phyloP scores from a whole-genome alignment of 108 stramenopile species.

The Cyclotella distinguenda region DNA sequence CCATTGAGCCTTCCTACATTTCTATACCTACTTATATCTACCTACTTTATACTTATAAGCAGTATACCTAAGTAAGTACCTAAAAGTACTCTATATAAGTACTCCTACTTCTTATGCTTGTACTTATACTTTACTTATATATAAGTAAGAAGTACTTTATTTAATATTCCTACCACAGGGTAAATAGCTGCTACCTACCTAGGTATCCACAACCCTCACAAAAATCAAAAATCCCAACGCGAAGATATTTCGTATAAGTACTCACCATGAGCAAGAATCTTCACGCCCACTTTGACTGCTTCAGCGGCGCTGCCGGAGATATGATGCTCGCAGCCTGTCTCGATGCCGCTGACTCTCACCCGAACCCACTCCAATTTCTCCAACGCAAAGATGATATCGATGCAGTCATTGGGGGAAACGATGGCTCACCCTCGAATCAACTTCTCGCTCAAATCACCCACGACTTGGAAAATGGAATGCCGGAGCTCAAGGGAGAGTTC shows the following conservation, averaged over 20 bases:
- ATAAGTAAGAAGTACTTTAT: too few relatives aligned
- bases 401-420: neutral
- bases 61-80: too few relatives aligned
- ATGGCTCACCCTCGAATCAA: slow-evolving; percentile 11
- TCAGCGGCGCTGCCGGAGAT: slow-evolving; percentile 85
- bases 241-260: neutral
- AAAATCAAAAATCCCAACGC: neutral
- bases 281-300: slow-evolving; percentile 84
- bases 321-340: slow-evolving; percentile 81
- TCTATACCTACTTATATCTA: too few relatives aligned
- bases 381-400: slow-evolving; percentile 4
- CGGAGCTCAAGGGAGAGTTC: slow-evolving; percentile 72
- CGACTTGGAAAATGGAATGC: slow-evolving; percentile 58
- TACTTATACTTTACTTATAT: too few relatives aligned
- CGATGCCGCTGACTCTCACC: slow-evolving; percentile 59
- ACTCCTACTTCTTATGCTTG: too few relatives aligned
- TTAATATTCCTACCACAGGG: too few relatives aligned
- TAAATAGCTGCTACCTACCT: too few relatives aligned
- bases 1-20: too few relatives aligned
- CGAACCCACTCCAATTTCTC: slow-evolving; percentile 3
- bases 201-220: neutral
- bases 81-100: too few relatives aligned
- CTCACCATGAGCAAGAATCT: neutral
- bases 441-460: slow-evolving; percentile 43
- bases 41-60: neutral